phyloP scores from a whole-genome alignment of 2,329 filamentous ascomycete species.

The Thyridium curvatum region DNA sequence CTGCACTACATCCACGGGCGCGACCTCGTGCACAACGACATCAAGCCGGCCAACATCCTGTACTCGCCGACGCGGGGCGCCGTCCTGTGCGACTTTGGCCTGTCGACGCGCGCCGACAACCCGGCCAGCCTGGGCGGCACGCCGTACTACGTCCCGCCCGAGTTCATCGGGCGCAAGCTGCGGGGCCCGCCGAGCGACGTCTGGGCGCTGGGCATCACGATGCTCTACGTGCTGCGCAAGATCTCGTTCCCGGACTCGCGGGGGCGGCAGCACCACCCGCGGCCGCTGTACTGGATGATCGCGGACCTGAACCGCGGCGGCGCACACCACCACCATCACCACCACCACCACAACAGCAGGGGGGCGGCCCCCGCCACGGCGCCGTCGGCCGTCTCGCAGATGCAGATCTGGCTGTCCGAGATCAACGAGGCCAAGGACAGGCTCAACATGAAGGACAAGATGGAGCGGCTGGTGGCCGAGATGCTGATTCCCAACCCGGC shows the following conservation, averaged over 20 bases:
- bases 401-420: slow-evolving; percentile 51
- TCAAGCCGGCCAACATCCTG: slow-evolving; percentile 56
- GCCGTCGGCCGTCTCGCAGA: slow-evolving; percentile 38
- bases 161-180: slow-evolving; percentile 49
- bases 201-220: slow-evolving; percentile 54
- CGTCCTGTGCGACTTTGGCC: slow-evolving; percentile 54
- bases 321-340: slow-evolving; percentile 20
- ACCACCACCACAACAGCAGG: slow-evolving; percentile 25
- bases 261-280: slow-evolving; percentile 37
- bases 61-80: slow-evolving; percentile 53
- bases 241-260: slow-evolving; percentile 49
- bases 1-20: slow-evolving; percentile 50
- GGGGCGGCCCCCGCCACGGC: slow-evolving; percentile 3
- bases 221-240: slow-evolving; percentile 52
- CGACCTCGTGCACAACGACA: slow-evolving; percentile 53
- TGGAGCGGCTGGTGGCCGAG: slow-evolving; percentile 45
- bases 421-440: slow-evolving; percentile 39
- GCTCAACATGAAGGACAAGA: slow-evolving; percentile 37
- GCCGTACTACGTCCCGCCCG: slow-evolving; percentile 55
- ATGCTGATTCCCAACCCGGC: slow-evolving; percentile 47
- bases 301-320: slow-evolving; percentile 40
- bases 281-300: slow-evolving; percentile 52
- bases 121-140: slow-evolving; percentile 48
- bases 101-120: slow-evolving; percentile 41
- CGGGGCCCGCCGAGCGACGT: slow-evolving; percentile 51